phyloP scores from a whole-genome alignment of 1,284 basidiomycete species.

The Meripilus lineatus region DNA sequence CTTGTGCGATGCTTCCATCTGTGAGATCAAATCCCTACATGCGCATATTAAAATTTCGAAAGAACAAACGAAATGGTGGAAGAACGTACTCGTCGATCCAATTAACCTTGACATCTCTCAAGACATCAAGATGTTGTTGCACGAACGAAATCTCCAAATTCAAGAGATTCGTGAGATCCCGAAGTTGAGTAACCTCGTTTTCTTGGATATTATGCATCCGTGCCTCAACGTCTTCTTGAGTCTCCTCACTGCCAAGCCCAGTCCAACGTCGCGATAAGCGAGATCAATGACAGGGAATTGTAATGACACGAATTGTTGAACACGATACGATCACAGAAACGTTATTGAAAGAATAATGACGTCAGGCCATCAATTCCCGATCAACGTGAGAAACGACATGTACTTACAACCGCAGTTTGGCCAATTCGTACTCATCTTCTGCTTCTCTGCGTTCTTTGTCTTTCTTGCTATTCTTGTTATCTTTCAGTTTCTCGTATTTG shows the following conservation, averaged over 20 bases:
- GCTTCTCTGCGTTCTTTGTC: slow-evolving; percentile 67
- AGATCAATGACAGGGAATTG: too few species aligned
- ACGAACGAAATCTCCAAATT: slow-evolving; percentile 71
- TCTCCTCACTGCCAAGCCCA: slow-evolving; percentile 89
- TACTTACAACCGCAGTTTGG: slow-evolving; percentile 71
- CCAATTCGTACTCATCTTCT: slow-evolving; percentile 71
- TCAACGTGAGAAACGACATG: too few species aligned
- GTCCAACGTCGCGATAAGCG: too few species aligned
- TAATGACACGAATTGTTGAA: too few species aligned
- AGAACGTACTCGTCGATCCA: slow-evolving; percentile 62
- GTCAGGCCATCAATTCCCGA: too few species aligned
- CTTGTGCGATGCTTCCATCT: slow-evolving; percentile 14
- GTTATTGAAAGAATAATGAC: too few species aligned
- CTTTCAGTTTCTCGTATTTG: slow-evolving; percentile 62
- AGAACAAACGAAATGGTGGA: background rate
- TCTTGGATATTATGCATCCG: slow-evolving; percentile 77
- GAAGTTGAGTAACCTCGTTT: slow-evolving; percentile 65
- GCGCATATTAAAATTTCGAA: background rate
- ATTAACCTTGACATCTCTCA: slow-evolving; percentile 59
- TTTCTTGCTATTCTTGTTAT: slow-evolving; percentile 56
- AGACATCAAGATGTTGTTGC: slow-evolving; percentile 62
- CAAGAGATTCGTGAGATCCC: slow-evolving; percentile 64
- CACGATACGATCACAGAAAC: too few species aligned
- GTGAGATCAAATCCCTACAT: slow-evolving; percentile 16
- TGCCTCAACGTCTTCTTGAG: slow-evolving; percentile 70